phyloP scores from a whole-genome alignment of 768 basidiomycete genomes.

The Porphyrellus cyaneotinctus region DNA sequence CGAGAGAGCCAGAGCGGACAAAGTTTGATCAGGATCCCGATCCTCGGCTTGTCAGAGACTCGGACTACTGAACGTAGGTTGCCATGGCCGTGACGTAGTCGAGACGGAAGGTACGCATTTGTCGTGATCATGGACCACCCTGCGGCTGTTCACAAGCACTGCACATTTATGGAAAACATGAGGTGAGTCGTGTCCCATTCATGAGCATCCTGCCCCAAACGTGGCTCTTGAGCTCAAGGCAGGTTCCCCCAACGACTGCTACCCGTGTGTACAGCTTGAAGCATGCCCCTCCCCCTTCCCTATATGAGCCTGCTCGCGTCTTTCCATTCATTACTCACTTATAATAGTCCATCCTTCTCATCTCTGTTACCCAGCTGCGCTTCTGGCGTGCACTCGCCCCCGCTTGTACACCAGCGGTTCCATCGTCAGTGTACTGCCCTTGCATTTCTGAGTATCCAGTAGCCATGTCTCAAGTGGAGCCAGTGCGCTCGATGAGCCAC shows the following conservation, averaged over 20 bases:
- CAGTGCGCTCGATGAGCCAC: constrained; percentile 48
- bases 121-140: constrained; percentile 33
- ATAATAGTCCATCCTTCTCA: constrained; percentile 29
- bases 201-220: constrained; percentile 31
- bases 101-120: constrained; percentile 25
- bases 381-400: constrained; percentile 15
- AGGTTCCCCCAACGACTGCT: constrained; percentile 30
- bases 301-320: constrained; percentile 31
- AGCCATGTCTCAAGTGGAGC: constrained; percentile 29
- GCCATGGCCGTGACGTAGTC: constrained; percentile 27
- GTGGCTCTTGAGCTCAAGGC: constrained; percentile 35
- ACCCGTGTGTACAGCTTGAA: constrained; percentile 31
- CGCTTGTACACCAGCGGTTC: constrained; percentile 11
- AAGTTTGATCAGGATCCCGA: constrained; percentile 9
- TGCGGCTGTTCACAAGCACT: constrained; percentile 31
- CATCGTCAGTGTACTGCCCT: constrained; percentile 7
- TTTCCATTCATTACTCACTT: constrained; percentile 26
- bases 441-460: constrained; percentile 5
- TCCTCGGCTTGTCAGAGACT: constrained; percentile 12
- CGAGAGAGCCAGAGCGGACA: neutral
- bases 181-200: constrained; percentile 34
- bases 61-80: constrained; percentile 13
- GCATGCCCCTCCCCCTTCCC: constrained; percentile 22
- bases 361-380: constrained; percentile 26
- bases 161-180: constrained; percentile 35